A percentile compares a stretch with the other conserved stretches of the same genome.
Conservation (phyloP, 306 rosid species). For the Quillaja saponaria region DNA sequence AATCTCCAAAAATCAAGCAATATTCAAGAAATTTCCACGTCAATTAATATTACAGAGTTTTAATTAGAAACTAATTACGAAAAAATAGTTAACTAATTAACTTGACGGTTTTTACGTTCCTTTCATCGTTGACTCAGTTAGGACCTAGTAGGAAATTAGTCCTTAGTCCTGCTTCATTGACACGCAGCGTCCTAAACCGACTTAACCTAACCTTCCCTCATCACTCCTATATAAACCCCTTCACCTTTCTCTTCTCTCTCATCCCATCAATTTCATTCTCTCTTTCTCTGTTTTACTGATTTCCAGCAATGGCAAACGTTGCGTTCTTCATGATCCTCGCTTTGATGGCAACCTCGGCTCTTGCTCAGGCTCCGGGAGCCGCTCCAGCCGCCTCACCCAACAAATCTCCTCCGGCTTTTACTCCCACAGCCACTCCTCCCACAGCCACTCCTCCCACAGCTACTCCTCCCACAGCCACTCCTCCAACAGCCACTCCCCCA, state of each 20-base stretch:
- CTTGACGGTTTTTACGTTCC: not conserved
- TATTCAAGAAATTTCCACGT: no score
- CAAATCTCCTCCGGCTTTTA: conserved; percentile 26
- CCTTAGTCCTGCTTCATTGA: conserved; percentile 6
- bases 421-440: conserved; percentile 23
- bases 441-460: conserved; percentile 22
- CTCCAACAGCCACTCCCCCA: conserved; percentile 33
- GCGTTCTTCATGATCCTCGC: conserved; percentile 34
- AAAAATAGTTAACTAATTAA: no score
- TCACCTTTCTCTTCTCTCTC: not conserved
- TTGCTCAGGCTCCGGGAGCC: conserved; percentile 38
- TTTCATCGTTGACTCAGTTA: conserved; percentile 21
- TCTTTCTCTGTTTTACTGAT: not conserved
- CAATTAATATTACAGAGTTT: no score
- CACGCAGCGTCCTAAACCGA: conserved; percentile 4
- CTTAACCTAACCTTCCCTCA: not conserved
- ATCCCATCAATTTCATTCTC: not conserved
- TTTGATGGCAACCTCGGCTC: conserved; percentile 39
- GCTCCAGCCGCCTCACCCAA: conserved; percentile 45
- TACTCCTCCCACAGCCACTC: not conserved
- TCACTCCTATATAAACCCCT: not conserved
- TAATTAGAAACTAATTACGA: no score
- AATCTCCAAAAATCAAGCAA: no score
- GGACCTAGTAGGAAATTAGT: not conserved
- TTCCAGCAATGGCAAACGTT: conserved; percentile 52